phyloP scores from a whole-genome alignment of 768 basidiomycete genomes.

The Boletus coccyginus region DNA sequence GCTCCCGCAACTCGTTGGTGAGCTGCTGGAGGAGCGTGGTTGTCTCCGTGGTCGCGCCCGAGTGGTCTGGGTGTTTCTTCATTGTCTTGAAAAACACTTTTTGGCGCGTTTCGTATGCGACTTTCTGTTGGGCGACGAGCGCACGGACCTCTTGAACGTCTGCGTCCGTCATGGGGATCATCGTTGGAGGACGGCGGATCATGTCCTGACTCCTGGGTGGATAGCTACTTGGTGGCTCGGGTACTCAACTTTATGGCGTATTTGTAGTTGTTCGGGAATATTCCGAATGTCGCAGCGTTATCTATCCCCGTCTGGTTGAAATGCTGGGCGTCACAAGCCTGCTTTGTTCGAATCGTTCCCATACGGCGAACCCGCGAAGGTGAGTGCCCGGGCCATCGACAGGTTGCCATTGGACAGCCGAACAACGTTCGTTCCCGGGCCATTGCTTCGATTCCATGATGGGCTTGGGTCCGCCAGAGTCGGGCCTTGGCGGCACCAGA shows the following conservation, averaged over 20 bases:
- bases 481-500: not conserved
- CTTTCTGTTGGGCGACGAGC: slow-evolving; percentile 49
- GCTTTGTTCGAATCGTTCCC: too few relatives aligned
- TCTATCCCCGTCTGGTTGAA: too few relatives aligned
- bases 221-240: too few relatives aligned
- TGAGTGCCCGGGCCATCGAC: too few relatives aligned
- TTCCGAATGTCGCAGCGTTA: too few relatives aligned
- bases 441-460: too few relatives aligned
- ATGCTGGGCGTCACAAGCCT: too few relatives aligned
- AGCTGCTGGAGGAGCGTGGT: slow-evolving; percentile 16
- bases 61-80: slow-evolving; percentile 42
- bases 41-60: slow-evolving; percentile 4
- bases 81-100: slow-evolving; percentile 39
- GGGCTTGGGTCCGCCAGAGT: too few relatives aligned
- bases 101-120: slow-evolving; percentile 40
- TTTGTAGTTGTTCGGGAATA: too few relatives aligned
- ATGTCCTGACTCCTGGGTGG: slow-evolving; percentile 30
- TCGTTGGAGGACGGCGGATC: slow-evolving; percentile 77
- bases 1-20: slow-evolving; percentile 23
- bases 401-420: slow-evolving; percentile 7
- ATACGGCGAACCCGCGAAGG: too few relatives aligned
- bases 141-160: slow-evolving; percentile 81
- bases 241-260: too few relatives aligned
- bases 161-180: slow-evolving; percentile 70
- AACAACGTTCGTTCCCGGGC: slow-evolving; percentile 10